Evolutionary conservation across 129 eudicot genomes (phyloP).

Genomic region (Ambrosia artemisiifolia): DNA sequence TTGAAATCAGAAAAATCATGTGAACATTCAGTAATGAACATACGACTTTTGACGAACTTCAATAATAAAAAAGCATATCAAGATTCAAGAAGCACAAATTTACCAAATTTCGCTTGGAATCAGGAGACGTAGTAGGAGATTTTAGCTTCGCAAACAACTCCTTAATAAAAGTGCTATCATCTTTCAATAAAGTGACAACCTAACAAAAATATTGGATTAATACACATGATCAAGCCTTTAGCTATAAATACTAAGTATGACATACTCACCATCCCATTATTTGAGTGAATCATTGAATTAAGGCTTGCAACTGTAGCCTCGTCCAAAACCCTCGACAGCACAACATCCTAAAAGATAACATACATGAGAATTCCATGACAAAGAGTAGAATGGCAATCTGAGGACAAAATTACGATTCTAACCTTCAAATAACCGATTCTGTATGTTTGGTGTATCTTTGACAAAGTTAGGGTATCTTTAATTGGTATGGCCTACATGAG

Average conservation of each 20-base stretch:
- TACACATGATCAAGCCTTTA: not conserved
- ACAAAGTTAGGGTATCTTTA: constrained; percentile 71
- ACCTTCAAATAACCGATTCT: constrained; percentile 88
- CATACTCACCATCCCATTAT: constrained; percentile 71
- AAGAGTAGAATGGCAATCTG: not conserved
- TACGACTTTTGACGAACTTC: constrained; percentile 4
- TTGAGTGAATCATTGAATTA: constrained; percentile 81
- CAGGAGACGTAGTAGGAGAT: constrained; percentile 54
- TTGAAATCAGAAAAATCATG: not conserved
- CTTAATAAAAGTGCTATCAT: constrained; percentile 70
- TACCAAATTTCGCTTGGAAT: constrained; percentile 78
- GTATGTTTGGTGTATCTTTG: constrained; percentile 93
- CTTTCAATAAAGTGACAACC: constrained; percentile 87
- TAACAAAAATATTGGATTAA: constrained; percentile 28
- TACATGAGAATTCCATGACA: constrained; percentile 1
- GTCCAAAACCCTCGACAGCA: constrained; percentile 76
- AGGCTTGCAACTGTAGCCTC: constrained; percentile 69
- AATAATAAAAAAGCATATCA: not conserved
- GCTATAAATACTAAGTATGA: not conserved
- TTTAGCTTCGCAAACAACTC: constrained; percentile 76
- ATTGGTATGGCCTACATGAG: constrained; percentile 77
- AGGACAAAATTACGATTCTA: constrained; percentile 3
- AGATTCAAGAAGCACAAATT: not conserved
- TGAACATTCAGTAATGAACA: constrained; percentile 1
- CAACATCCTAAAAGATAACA: constrained; percentile 58